Conservation (phyloP, 768 basidiomycete genomes). For the Coprinopsis sp. region DNA sequence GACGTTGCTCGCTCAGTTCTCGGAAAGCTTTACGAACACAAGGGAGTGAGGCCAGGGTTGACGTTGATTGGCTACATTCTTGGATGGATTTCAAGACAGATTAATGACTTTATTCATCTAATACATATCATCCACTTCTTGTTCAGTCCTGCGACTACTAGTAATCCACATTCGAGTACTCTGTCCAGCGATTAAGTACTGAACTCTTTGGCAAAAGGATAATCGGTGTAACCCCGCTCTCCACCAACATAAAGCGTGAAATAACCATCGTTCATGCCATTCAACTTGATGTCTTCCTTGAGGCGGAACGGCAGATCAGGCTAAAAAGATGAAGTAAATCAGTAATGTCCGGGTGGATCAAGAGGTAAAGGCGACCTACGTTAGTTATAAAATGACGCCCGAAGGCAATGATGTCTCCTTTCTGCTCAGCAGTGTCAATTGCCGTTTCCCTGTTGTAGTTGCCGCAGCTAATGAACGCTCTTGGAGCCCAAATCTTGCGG, state of each 20-base stretch:
- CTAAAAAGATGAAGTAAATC: slow-evolving; percentile 4
- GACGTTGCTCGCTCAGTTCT: too few species aligned
- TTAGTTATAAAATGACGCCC: slow-evolving; percentile 30
- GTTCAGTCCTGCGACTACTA: too few species aligned
- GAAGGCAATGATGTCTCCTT: slow-evolving; percentile 25
- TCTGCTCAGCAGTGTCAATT: slow-evolving; percentile 22
- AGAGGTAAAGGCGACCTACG: slow-evolving; percentile 15
- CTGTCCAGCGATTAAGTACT: too few species aligned
- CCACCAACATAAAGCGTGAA: not conserved
- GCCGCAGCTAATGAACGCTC: slow-evolving; percentile 38
- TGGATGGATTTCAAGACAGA: too few species aligned
- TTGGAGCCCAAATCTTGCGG: slow-evolving; percentile 40
- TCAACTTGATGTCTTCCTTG: slow-evolving; percentile 2
- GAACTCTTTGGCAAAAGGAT: slow-evolving; percentile 20
- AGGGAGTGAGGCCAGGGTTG: too few species aligned
- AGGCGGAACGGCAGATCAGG: slow-evolving; percentile 12
- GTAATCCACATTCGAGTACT: too few species aligned
- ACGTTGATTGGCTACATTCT: too few species aligned
- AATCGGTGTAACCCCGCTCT: slow-evolving; percentile 26
- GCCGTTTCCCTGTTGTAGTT: slow-evolving; percentile 40
- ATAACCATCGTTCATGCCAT: not conserved
- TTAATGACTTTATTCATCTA: too few species aligned
- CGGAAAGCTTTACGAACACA: too few species aligned
- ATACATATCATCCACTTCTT: too few species aligned
- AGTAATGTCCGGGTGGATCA: not conserved